Base-by-base conservation (phyloP, 768 basidiomycete genomes). In the Panellus pusillus region DNA sequence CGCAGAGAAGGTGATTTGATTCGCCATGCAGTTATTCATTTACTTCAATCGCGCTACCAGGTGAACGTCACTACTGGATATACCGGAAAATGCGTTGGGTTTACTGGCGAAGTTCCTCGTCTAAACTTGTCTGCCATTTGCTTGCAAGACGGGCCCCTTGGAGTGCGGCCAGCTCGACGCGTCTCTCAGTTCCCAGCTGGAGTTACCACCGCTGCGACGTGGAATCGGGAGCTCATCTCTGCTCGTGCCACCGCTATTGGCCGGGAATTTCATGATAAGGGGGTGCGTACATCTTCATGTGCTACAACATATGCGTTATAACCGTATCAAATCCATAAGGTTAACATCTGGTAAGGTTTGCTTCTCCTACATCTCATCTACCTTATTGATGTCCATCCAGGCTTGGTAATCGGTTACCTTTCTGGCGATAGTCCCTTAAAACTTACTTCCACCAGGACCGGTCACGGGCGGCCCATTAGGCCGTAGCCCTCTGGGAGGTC, bases 11-110 rank as follows among this genome's bases (percentile, higher is more conserved):
- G 53, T 49, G 1, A 13, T 28, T 27, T 3, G 15, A 18, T 17
- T 6, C 18, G 14, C 18, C 2, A 38, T 11, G 1, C 17, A 3
- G 40, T 7, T 18, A 18, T 4, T 28, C 39, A 17, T 37, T 18
- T 40, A 24, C 20, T 47, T 28, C 15, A 54, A 41, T 32, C 24
- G 15, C 2, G 9, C 20, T 13, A 20, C n/a, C n/a, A 54, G 53
- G 53, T 54, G 41, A 54, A 54, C 27, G 38, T 54, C 28, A 54
- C 54, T 14, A 49, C 54, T 29, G 54, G 54, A 12, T 50, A 55
- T 11, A 55, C 47, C 14, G 54, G 54, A 15, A 39, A 45, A 49
- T 55, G 54, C 17, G 47, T 54, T 9, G 54, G 47, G 5, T 50
- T 50, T n/a, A 55, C 54, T 1, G 54, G 54, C 24, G 47, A 55